Percentiles rank a stretch among this genome's conserved stretches.
phyloP scores from a whole-genome alignment of 2,329 filamentous ascomycete genomes.

The Cyphellophora europaea region DNA sequence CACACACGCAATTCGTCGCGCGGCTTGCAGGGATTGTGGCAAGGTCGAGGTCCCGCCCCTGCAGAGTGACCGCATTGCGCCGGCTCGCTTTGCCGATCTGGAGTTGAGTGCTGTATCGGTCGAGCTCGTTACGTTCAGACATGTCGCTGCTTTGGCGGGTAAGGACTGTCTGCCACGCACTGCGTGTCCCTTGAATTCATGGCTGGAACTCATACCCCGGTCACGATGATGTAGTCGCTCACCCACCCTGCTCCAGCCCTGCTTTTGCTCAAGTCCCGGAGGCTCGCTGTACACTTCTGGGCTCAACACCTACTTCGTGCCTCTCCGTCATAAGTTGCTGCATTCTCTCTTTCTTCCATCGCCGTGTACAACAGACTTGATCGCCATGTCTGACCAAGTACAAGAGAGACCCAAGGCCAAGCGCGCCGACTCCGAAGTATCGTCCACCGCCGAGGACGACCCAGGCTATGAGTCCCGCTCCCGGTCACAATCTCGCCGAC shows the following conservation, averaged over 20 bases:
- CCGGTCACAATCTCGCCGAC: slow-evolving; percentile 18
- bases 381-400: slow-evolving; percentile 16
- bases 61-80: slow-evolving; percentile 1
- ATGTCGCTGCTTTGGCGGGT: slow-evolving; percentile 18
- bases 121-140: background rate
- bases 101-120: slow-evolving; percentile 13
- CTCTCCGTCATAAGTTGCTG: slow-evolving; percentile 1
- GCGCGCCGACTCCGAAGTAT: slow-evolving; percentile 15
- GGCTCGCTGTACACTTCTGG: too few species aligned
- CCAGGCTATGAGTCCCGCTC: slow-evolving; percentile 20
- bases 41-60: slow-evolving; percentile 1
- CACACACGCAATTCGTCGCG: too few species aligned
- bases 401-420: too few species aligned
- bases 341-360: slow-evolving; percentile 2
- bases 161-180: too few species aligned
- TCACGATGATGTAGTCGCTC: slow-evolving; percentile 7
- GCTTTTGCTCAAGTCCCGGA: background rate
- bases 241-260: background rate
- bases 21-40: slow-evolving; percentile 5
- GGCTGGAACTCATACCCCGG: background rate
- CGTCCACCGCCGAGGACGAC: slow-evolving; percentile 11
- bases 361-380: background rate
- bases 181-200: too few species aligned
- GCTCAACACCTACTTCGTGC: too few species aligned
- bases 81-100: slow-evolving; percentile 1